phyloP scores from a whole-genome alignment of 2,329 filamentous ascomycete species.

The Annulohypoxylon truncatum region DNA sequence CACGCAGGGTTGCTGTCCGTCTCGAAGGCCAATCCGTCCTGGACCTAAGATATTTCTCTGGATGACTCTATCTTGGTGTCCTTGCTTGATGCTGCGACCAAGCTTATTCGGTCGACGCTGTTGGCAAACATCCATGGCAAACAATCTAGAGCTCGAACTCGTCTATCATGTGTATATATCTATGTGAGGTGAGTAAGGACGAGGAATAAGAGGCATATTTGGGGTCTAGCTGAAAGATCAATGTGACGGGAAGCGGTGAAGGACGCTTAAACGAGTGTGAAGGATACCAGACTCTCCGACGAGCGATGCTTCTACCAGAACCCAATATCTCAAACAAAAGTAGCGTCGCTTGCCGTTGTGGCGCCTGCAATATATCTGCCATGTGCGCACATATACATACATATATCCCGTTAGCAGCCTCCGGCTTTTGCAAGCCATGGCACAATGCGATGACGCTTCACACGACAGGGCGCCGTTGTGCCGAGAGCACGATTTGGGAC shows the following conservation, averaged over 20 bases:
- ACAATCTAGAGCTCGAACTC: constrained; percentile 3
- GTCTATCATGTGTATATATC: constrained; percentile 40
- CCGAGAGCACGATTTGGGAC: constrained; percentile 36
- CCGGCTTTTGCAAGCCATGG: constrained; percentile 30
- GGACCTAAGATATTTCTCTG: constrained; percentile 1
- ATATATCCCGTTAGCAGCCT: constrained; percentile 43
- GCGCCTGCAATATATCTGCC: constrained; percentile 41
- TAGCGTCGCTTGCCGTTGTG: constrained; percentile 32
- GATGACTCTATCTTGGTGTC: not conserved
- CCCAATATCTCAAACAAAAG: constrained; percentile 26
- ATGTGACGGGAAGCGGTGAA: constrained; percentile 27
- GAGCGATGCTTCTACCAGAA: constrained; percentile 33
- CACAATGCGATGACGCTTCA: constrained; percentile 39
- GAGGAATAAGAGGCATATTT: constrained; percentile 45
- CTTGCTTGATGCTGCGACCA: not conserved
- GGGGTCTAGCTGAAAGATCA: constrained; percentile 12
- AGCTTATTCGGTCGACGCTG: not conserved
- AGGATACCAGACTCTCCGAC: constrained; percentile 28
- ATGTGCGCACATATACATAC: constrained; percentile 38
- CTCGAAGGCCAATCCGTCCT: constrained; percentile 33
- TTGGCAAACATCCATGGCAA: constrained; percentile 35
- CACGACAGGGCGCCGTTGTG: constrained; percentile 40
- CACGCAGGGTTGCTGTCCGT: constrained; percentile 40
- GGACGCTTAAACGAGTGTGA: constrained; percentile 43
- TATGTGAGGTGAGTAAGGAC: constrained; percentile 32